A percentile compares a stretch with the other conserved stretches of the same genome.
Evolutionary conservation across 345 rosid species (phyloP).

Genomic region (Reutealis trisperma): DNA sequence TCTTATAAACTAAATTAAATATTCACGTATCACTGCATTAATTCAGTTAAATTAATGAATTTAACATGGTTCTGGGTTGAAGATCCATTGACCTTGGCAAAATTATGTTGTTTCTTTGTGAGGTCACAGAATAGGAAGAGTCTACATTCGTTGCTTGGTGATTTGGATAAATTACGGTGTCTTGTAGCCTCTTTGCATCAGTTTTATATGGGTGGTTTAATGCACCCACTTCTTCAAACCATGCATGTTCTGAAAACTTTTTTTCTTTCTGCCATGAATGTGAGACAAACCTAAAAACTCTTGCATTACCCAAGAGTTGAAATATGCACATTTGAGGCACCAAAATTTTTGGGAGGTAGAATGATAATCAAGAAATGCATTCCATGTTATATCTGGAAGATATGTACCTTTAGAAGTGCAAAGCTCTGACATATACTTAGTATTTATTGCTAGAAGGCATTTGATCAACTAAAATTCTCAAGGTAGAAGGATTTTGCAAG

Average conservation of each 20-base stretch:
- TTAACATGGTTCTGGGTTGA: background rate
- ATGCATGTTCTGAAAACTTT: background rate
- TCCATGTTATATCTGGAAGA: background rate
- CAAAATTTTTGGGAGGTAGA: background rate
- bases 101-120: background rate
- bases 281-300: background rate
- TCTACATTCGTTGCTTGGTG: background rate
- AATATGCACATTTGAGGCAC: background rate
- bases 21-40: background rate
- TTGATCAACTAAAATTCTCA: background rate
- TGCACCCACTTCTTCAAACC: background rate
- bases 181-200: background rate
- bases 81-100: background rate
- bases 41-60: background rate
- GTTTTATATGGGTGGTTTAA: background rate
- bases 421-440: background rate
- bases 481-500: constrained; percentile 12
- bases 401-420: background rate
- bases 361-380: background rate
- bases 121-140: background rate
- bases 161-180: background rate
- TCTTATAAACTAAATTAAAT: background rate
- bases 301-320: background rate
- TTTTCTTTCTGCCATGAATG: background rate
- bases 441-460: too few species aligned